Evolutionary conservation across 2,329 filamentous ascomycete genomes (phyloP).

Genomic region (Diplocarpon mali): DNA sequence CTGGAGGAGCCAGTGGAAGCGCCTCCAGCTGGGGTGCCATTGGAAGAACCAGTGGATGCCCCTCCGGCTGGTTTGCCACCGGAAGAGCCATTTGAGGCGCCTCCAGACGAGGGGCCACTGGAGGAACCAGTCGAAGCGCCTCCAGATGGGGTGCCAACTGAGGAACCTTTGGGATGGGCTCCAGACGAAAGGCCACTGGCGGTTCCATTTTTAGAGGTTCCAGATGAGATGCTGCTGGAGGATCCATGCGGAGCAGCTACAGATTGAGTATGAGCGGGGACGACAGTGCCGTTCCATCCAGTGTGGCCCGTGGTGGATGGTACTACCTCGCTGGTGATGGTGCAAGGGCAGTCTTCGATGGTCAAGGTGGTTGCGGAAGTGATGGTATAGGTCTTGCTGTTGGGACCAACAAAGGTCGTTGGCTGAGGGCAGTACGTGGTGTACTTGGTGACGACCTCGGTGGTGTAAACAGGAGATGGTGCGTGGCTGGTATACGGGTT

Average conservation of each 20-base stretch:
- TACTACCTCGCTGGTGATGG: slow-evolving; percentile 1
- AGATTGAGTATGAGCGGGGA: too few relatives aligned
- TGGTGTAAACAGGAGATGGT: background rate
- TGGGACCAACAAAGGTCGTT: slow-evolving; percentile 3
- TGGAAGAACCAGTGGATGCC: too few relatives aligned
- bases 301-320: background rate
- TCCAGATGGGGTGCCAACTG: background rate
- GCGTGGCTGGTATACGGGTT: background rate
- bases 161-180: background rate
- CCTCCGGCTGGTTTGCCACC: background rate
- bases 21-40: too few relatives aligned
- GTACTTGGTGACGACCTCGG: slow-evolving; percentile 4
- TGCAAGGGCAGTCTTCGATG: slow-evolving; percentile 8
- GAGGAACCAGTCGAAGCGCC: too few relatives aligned
- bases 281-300: too few relatives aligned
- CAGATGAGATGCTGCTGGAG: background rate
- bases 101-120: background rate
- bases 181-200: too few relatives aligned
- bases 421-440: slow-evolving; percentile 5
- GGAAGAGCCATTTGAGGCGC: too few relatives aligned
- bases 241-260: background rate
- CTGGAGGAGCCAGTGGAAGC: background rate
- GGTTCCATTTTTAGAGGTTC: too few relatives aligned
- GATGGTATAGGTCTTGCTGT: slow-evolving; percentile 5
- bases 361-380: slow-evolving; percentile 1